Conservation (phyloP, 176 grass and related monocot genomes). For the Carex scoparia region DNA sequence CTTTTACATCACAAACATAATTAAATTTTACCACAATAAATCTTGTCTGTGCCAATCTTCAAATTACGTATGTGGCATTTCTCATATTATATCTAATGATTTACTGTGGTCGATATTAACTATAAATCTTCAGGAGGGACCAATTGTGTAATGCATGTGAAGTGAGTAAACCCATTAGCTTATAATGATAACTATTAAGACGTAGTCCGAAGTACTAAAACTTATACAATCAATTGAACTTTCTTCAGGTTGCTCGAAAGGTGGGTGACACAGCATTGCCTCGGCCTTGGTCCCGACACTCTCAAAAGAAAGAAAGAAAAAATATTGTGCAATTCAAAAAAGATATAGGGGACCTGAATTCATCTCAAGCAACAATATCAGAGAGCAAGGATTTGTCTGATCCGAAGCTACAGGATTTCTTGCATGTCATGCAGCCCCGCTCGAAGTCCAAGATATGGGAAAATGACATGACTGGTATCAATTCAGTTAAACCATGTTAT, state of each 20-base stretch:
- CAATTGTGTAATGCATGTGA: not conserved
- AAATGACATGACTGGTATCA: conserved; percentile 54
- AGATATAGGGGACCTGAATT: conserved; percentile 8
- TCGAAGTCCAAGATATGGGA: conserved; percentile 85
- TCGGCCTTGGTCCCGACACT: conserved; percentile 84
- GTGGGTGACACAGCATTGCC: conserved; percentile 66
- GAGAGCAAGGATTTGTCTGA: conserved; percentile 41
- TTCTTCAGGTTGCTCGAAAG: conserved; percentile 72
- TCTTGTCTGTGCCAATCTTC: not conserved
- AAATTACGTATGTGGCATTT: not conserved
- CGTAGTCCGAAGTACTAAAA: not conserved
- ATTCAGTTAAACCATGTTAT: conserved; percentile 14
- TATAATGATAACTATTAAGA: not conserved
- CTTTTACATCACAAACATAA: not conserved
- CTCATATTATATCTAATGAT: not conserved
- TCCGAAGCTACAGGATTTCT: conserved; percentile 71
- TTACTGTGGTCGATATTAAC: too few relatives aligned
- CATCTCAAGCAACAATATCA: conserved; percentile 22
- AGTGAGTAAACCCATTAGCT: not conserved
- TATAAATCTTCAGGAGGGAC: not conserved
- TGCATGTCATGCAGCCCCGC: conserved; percentile 82
- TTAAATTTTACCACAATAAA: too few relatives aligned
- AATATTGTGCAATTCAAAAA: conserved; percentile 34
- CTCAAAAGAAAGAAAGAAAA: conserved; percentile 47
- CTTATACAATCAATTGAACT: not conserved